A percentile compares a stretch with the other conserved stretches of the same genome.
Conservation (phyloP, 164 flowering plant species). For the Kalanchoe fedtschenkoi region DNA sequence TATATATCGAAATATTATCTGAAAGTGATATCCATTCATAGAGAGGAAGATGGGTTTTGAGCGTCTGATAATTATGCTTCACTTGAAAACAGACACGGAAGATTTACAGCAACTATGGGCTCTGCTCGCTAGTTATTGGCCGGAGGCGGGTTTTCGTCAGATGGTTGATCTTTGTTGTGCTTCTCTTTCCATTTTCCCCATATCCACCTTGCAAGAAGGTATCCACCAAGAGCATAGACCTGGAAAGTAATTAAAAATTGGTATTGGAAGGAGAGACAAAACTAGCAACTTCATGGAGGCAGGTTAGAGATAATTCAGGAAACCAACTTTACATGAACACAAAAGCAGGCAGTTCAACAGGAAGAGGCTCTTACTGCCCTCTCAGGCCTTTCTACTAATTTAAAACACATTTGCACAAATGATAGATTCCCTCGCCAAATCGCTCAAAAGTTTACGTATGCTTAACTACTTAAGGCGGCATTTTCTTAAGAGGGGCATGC, state of each 20-base stretch:
- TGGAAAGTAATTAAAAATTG: neutral
- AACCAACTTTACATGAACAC: neutral
- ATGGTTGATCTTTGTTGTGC: neutral
- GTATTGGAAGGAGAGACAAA: neutral
- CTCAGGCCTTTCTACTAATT: too few relatives aligned
- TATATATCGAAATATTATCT: neutral
- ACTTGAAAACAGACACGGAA: neutral
- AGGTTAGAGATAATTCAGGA: neutral
- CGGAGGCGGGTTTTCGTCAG: neutral
- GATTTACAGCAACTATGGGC: neutral
- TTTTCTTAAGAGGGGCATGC: too few relatives aligned
- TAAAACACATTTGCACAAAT: too few relatives aligned
- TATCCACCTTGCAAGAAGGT: constrained; percentile 4
- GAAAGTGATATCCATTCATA: neutral
- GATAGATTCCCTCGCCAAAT: too few relatives aligned
- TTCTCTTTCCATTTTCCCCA: constrained; percentile 10
- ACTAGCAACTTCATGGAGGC: neutral
- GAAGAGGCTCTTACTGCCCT: too few relatives aligned
- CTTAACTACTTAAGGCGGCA: too few relatives aligned
- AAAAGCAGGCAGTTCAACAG: too few relatives aligned
- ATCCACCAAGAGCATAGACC: constrained; percentile 9
- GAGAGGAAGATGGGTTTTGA: neutral
- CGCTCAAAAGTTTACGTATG: too few relatives aligned
- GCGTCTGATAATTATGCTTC: neutral
- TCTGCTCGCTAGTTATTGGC: neutral